A percentile compares a stretch with the other conserved stretches of the same genome.
phyloP scores from a whole-genome alignment of 225 moss, liverwort and hornwort genomes.

The Marchantia polymorpha region DNA sequence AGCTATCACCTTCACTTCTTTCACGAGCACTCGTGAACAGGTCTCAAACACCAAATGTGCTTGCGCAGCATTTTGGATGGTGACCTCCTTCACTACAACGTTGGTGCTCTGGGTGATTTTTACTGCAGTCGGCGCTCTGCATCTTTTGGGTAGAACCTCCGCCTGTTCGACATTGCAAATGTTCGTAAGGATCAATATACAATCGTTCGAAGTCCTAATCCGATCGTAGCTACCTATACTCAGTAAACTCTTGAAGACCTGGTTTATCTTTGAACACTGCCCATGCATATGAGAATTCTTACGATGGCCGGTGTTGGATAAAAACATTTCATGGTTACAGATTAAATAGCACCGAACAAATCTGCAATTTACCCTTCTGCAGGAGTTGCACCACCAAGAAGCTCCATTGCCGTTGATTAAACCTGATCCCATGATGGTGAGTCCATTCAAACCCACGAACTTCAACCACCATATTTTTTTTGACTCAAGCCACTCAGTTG shows the following conservation, averaged over 20 bases:
- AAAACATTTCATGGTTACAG: too few relatives aligned
- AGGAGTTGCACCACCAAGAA: conserved; percentile 24
- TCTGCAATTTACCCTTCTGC: conserved; percentile 20
- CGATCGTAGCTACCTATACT: too few relatives aligned
- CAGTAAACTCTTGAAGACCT: too few relatives aligned
- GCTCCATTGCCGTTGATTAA: conserved; percentile 27
- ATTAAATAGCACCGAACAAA: too few relatives aligned
- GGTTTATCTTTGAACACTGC: too few relatives aligned
- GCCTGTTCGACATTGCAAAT: neutral
- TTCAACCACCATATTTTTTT: conserved; percentile 22
- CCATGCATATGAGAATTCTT: too few relatives aligned
- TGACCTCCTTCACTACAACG: conserved; percentile 38
- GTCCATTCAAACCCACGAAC: conserved; percentile 20
- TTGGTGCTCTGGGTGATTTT: conserved; percentile 18
- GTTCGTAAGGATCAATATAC: too few relatives aligned
- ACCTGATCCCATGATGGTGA: conserved; percentile 22
- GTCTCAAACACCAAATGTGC: conserved; percentile 62
- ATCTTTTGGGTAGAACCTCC: neutral
- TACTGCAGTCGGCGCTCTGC: neutral
- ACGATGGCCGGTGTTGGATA: too few relatives aligned
- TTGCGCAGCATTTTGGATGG: conserved; percentile 57
- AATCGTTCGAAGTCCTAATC: too few relatives aligned
- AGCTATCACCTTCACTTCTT: conserved; percentile 47
- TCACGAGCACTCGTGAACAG: conserved; percentile 52
- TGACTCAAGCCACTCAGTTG: conserved; percentile 6